These are phyloP conservation scores for Mortierella sp. DNA, from an alignment of 371 early-diverging fungal species.

Conservation along the genomic window DNA sequence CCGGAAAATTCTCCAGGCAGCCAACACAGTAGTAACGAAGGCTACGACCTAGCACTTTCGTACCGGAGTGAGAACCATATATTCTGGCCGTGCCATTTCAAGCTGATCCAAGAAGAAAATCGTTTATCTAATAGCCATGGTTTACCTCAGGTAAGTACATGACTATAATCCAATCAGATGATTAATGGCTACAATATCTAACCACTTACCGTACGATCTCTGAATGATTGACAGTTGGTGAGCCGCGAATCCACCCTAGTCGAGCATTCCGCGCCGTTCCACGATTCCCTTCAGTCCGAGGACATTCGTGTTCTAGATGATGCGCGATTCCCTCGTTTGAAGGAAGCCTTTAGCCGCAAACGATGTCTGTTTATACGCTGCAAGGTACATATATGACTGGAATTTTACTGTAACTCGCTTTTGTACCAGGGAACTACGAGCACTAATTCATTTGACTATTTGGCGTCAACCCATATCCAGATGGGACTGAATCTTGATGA, in stretches of 20 bases:
- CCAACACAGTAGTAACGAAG: slow-evolving; percentile 3
- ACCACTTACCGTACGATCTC: not conserved
- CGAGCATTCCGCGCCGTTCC: slow-evolving; percentile 27
- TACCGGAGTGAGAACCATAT: slow-evolving; percentile 32
- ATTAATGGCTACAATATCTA: not conserved
- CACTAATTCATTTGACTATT: not conserved
- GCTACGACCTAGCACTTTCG: slow-evolving; percentile 20
- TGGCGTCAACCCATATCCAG: slow-evolving; percentile 6
- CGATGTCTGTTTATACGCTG: slow-evolving; percentile 30
- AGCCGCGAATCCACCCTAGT: slow-evolving; percentile 23
- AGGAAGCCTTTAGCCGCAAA: slow-evolving; percentile 21
- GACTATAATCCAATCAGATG: too few species aligned
- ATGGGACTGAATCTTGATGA: slow-evolving; percentile 28
- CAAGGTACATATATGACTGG: slow-evolving; percentile 17
- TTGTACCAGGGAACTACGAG: not conserved
- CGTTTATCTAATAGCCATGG: slow-evolving; percentile 1
- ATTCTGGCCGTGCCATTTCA: slow-evolving; percentile 46
- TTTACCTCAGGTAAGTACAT: slow-evolving; percentile 4
- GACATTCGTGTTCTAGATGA: slow-evolving; percentile 28
- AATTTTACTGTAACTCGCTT: not conserved
- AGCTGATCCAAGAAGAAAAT: slow-evolving; percentile 30
- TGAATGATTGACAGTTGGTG: slow-evolving; percentile 1
- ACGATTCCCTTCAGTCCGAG: slow-evolving; percentile 29
- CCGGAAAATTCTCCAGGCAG: not conserved
- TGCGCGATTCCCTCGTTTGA: slow-evolving; percentile 23